Evolutionary conservation across 345 rosid genomes (phyloP), one percentile per base, ranked within the genome.

Genomic region (Brassica rapa): DNA sequence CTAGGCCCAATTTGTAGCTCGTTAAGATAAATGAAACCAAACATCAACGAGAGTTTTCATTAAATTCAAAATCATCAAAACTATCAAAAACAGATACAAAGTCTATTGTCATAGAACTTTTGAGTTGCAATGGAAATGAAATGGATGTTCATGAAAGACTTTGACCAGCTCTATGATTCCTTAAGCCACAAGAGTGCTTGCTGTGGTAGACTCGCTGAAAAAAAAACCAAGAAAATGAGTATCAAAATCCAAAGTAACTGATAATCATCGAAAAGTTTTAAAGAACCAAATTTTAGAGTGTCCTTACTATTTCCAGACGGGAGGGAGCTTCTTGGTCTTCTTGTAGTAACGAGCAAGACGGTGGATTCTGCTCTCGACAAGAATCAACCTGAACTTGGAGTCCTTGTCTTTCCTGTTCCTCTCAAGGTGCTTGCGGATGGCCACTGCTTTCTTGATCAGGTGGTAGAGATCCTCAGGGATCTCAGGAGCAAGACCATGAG

Each of bases 371-470:
- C 97, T 91, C 85, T 93, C 97, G 0, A 90, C 98, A 80, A 93
- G 88, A 83, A 90, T 93, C 89, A 93, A 62, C 78, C 98, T 81
- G 61, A 93, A 93, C 72, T 91, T 90, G 78, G 98, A 93, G 56
- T 93, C 98, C 78, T 93, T 93, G 81, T 93, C 98, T 84, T 93
- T 93, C 78, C 98, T 80, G 88, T 91, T 93, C 87, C 98, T 93
- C 87, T 93, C 98, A 81, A 93, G 83, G 79, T 93, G 98, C 89
- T 93, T 94, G 71, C 97, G 83, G 72, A 94, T 90, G 27, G 98
- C 94, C 43, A 94, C 97, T 0, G 98, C 97, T 77, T 89, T 94
- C 91, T 94, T 92, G 83, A 94, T 94, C 41, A 94, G 82, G 77
- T 92, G 98, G 60, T 94, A 92, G 66, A 94, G 78, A 80, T 94